Evolutionary conservation across 129 eudicot species (phyloP), one percentile per base, ranked within the genome.

Genomic region (Artemisia tridentata): DNA sequence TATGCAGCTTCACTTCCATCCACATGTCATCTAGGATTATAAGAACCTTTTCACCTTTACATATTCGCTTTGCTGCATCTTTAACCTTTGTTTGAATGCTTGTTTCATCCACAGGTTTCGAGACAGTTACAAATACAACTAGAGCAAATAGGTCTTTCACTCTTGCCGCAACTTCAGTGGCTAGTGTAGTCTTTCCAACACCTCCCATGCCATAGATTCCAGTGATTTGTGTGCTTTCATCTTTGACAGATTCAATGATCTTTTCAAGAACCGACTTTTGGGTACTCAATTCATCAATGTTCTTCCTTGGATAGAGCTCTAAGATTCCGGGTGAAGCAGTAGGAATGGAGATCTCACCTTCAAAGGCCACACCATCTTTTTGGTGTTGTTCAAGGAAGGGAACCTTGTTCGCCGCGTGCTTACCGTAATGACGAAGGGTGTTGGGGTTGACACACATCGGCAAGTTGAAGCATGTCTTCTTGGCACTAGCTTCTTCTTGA

Each of bases 121-220:
- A 34, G 0, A 34, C 43, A 1, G 43, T 34, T 34, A 34, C 43
- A 6, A 29, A 29, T 29, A 0, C 34, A 29, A 29, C 34, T 3
- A 29, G 34, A 29, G 34, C 34, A 29, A 29, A 18, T 41, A 13
- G n/a, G 16, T 41, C 17, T 13, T 19, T 29, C 50, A 64, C 52
- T 31, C 11, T 41, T 64, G 18, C n/a, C n/a, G 13, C 53, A 43
- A 64, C 49, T 29, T 64, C 69, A 6, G 12, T 38, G 3, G 50
- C 69, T 31, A 64, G 13, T 64, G 69, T 64, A 2, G 69, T 64
- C 50, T 64, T 64, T 47, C 69, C 50, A 1, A 64, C 20, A 5
- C 69, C 53, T 14, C 17, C 51, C 5, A 14, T 11, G 53, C 69
- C 69, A 38, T 17, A 64, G 53, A 64, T 47, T n/a, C 51, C 69